Percentiles rank a stretch among this genome's conserved stretches.
Evolutionary conservation across 176 grass and related monocot species (phyloP).

Genomic region (Lolium rigidum): DNA sequence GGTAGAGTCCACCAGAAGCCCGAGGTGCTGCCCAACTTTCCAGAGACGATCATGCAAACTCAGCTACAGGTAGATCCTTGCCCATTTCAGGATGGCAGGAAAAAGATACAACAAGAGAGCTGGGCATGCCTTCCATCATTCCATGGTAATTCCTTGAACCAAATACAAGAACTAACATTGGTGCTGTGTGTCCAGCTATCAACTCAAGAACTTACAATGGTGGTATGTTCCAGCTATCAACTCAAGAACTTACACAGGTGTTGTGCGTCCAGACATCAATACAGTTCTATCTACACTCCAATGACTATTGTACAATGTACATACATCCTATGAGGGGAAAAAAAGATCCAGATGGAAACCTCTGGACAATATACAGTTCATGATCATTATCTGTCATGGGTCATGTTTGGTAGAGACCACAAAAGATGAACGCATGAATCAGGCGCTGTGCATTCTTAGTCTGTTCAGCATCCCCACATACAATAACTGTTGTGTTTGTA

Average conservation of each 20-base stretch:
- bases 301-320: conserved; percentile 40
- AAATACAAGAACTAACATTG: neutral
- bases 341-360: neutral
- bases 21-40: neutral
- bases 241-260: conserved; percentile 31
- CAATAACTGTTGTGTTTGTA: conserved; percentile 38
- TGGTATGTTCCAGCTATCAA: too few relatives aligned
- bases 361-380: neutral
- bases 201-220: too few relatives aligned
- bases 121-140: neutral
- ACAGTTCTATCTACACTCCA: conserved; percentile 29
- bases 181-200: neutral
- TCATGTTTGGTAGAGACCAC: conserved; percentile 58
- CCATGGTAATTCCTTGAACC: neutral
- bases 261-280: conserved; percentile 4
- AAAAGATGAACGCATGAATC: conserved; percentile 72
- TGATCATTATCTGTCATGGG: neutral
- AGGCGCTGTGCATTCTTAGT: conserved; percentile 65
- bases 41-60: neutral
- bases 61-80: neutral
- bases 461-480: conserved; percentile 58
- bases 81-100: neutral
- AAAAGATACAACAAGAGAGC: neutral
- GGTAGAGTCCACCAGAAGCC: neutral
- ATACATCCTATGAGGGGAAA: neutral